Evolutionary conservation across 371 early-diverging fungal species (phyloP).

Genomic region (Lichtheimia ornata): DNA sequence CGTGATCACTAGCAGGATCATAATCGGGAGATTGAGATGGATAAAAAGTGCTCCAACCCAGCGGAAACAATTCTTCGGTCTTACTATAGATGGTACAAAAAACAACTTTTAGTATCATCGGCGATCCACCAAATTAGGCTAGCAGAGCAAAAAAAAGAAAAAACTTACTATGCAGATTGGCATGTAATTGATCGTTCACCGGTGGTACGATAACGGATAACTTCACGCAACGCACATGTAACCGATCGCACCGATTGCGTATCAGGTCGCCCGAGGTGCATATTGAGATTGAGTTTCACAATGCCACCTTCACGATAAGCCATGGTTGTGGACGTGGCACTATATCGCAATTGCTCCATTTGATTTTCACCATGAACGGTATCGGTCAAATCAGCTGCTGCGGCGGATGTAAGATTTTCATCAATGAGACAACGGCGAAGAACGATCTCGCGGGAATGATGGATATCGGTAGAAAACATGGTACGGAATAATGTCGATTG

Average conservation of each 20-base stretch:
- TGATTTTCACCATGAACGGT: constrained; percentile 32
- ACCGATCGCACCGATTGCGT: constrained; percentile 35
- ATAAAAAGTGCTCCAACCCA: constrained; percentile 31
- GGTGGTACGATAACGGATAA: constrained; percentile 45
- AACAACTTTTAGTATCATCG: not conserved
- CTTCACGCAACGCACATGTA: constrained; percentile 47
- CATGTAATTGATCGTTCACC: constrained; percentile 18
- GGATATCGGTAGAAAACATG: constrained; percentile 39
- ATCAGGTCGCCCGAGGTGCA: constrained; percentile 35
- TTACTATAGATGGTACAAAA: constrained; percentile 9
- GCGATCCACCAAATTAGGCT: too few species aligned
- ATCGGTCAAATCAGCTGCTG: constrained; percentile 29
- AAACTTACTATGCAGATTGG: constrained; percentile 11
- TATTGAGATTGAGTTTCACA: constrained; percentile 35
- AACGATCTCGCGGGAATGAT: constrained; percentile 29
- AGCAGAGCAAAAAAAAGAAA: too few species aligned
- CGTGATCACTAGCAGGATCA: constrained; percentile 17
- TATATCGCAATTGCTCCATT: constrained; percentile 30
- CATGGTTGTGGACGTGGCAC: constrained; percentile 43
- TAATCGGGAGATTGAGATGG: constrained; percentile 23
- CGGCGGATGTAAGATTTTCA: constrained; percentile 16
- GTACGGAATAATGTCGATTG: constrained; percentile 39
- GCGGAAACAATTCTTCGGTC: constrained; percentile 26
- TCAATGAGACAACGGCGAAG: constrained; percentile 42
- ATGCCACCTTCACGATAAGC: constrained; percentile 51